Evolutionary conservation across 495 filamentous ascomycete species (phyloP).

Genomic region (Collariella sp.): DNA sequence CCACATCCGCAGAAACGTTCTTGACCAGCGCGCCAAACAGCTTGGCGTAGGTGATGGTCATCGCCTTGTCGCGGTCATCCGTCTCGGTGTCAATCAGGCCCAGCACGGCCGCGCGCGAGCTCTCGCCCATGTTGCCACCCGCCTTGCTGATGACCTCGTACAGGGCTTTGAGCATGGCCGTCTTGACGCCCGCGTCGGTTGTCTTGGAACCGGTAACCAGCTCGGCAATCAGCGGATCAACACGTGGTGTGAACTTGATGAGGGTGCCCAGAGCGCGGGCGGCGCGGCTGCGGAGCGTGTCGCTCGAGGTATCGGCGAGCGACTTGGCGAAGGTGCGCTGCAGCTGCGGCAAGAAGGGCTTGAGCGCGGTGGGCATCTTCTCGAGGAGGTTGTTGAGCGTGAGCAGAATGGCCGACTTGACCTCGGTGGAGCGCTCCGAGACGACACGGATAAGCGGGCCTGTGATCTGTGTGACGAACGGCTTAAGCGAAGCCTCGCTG

Average conservation of each 20-base stretch:
- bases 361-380: constrained; percentile 92
- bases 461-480: constrained; percentile 95
- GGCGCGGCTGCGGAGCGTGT: constrained; percentile 74
- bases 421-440: constrained; percentile 86
- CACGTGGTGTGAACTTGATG: constrained; percentile 90
- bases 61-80: constrained; percentile 62
- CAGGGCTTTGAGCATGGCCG: constrained; percentile 94
- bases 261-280: constrained; percentile 94
- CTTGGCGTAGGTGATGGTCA: constrained; percentile 80
- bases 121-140: constrained; percentile 86
- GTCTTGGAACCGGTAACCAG: constrained; percentile 92
- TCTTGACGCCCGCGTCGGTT: constrained; percentile 75
- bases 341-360: constrained; percentile 93
- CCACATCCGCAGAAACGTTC: constrained; percentile 60
- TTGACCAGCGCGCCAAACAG: constrained; percentile 83
- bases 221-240: constrained; percentile 79
- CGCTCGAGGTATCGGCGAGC: constrained; percentile 86
- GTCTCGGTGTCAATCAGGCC: constrained; percentile 77
- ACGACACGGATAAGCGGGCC: constrained; percentile 95
- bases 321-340: constrained; percentile 96
- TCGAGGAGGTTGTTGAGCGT: constrained; percentile 92
- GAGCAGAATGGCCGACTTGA: constrained; percentile 89
- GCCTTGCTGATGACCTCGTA: constrained; percentile 95
- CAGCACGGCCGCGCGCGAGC: constrained; percentile 70
- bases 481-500: constrained; percentile 70